A percentile compares a stretch with the other conserved stretches of the same genome.
These are phyloP conservation scores for Ascochyta fabae DNA, from an alignment of 2,329 filamentous ascomycete genomes.

Conservation along the genomic window DNA sequence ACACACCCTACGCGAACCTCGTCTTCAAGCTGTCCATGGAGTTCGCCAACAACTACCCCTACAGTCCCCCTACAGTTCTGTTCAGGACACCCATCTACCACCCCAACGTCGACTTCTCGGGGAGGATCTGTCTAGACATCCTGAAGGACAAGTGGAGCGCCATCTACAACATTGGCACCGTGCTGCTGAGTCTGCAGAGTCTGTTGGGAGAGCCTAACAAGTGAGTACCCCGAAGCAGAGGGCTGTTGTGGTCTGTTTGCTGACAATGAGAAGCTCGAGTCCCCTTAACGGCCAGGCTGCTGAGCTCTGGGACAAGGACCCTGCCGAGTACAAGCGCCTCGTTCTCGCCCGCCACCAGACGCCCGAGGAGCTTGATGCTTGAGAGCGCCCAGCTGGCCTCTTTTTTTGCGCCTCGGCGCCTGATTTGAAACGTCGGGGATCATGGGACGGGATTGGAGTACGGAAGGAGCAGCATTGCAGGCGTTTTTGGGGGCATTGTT, in stretches of 20 bases:
- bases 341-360: slow-evolving; percentile 67
- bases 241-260: slow-evolving; percentile 1
- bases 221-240: slow-evolving; percentile 60
- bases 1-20: slow-evolving; percentile 87
- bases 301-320: slow-evolving; percentile 91
- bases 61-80: slow-evolving; percentile 85
- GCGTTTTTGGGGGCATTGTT: slow-evolving; percentile 3
- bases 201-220: slow-evolving; percentile 97
- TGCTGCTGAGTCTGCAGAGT: slow-evolving; percentile 92
- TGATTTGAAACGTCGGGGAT: background rate
- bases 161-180: slow-evolving; percentile 94
- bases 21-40: slow-evolving; percentile 90
- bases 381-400: background rate
- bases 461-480: slow-evolving; percentile 13
- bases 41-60: slow-evolving; percentile 93
- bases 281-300: slow-evolving; percentile 96
- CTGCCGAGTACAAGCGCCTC: slow-evolving; percentile 81
- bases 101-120: slow-evolving; percentile 97
- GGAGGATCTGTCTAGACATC: slow-evolving; percentile 96
- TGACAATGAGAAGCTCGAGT: slow-evolving; percentile 69
- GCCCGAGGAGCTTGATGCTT: slow-evolving; percentile 52
- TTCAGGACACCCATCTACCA: slow-evolving; percentile 99
- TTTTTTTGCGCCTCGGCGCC: background rate
- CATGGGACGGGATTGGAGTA: background rate
- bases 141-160: slow-evolving; percentile 99